Evolutionary conservation across 1,284 basidiomycete species (phyloP).

Genomic region (Naganishia cerealis): DNA sequence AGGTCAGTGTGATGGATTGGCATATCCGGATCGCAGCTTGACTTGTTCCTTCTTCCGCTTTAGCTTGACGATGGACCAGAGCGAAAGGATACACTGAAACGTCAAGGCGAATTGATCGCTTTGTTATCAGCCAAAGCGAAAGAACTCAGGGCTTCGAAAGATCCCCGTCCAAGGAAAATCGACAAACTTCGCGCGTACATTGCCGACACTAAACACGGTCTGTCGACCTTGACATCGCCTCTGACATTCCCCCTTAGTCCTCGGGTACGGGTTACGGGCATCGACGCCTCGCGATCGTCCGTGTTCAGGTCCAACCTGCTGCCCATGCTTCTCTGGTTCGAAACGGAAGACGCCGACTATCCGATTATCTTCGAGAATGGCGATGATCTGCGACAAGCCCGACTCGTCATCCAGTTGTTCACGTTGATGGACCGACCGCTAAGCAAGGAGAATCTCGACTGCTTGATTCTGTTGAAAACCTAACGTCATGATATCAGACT

Average conservation of each 20-base stretch:
- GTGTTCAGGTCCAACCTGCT: constrained; percentile 98
- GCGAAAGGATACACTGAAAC: constrained; percentile 73
- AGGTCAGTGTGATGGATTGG: constrained; percentile 61
- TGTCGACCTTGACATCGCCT: constrained; percentile 68
- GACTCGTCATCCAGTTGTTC: constrained; percentile 94
- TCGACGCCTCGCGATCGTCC: constrained; percentile 84
- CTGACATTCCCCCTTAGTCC: constrained; percentile 88
- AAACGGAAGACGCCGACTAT: constrained; percentile 63
- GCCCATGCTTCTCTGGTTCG: constrained; percentile 86
- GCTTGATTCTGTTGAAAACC: too few relatives aligned
- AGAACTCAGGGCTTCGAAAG: constrained; percentile 85
- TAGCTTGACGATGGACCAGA: constrained; percentile 63
- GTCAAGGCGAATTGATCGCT: constrained; percentile 83
- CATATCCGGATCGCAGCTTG: not conserved
- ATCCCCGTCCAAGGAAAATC: constrained; percentile 92
- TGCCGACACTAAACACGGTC: constrained; percentile 77
- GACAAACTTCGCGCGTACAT: constrained; percentile 84
- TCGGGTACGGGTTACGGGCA: constrained; percentile 73
- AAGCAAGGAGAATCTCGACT: constrained; percentile 75
- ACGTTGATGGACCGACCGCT: constrained; percentile 94
- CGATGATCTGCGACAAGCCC: constrained; percentile 96
- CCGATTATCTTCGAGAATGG: constrained; percentile 98
- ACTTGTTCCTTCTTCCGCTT: not conserved
- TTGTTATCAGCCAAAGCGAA: constrained; percentile 78
- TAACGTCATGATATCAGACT: too few relatives aligned